A percentile compares a stretch with the other conserved stretches of the same genome.
These are phyloP conservation scores for Penicillium aurantiogriseum DNA, from an alignment of 2,329 filamentous ascomycete genomes.

Conservation along the genomic window DNA sequence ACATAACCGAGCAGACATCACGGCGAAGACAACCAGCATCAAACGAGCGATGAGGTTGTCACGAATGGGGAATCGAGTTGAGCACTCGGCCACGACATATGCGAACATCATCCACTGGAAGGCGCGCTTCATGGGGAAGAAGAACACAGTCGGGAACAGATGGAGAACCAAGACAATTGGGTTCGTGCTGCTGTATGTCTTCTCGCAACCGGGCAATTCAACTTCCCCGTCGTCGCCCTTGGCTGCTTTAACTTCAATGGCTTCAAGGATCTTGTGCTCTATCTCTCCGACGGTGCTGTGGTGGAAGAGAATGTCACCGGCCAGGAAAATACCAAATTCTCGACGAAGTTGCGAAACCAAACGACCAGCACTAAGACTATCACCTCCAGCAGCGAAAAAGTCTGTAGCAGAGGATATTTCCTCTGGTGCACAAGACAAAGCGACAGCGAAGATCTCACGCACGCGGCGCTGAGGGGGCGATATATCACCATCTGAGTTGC, in stretches of 20 bases:
- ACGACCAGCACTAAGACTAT: constrained; percentile 54
- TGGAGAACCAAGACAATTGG: constrained; percentile 52
- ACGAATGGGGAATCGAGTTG: constrained; percentile 37
- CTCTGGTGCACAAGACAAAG: constrained; percentile 42
- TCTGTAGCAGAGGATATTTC: constrained; percentile 47
- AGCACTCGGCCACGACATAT: constrained; percentile 44
- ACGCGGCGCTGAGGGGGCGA: constrained; percentile 41
- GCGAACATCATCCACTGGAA: constrained; percentile 56
- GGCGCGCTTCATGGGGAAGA: constrained; percentile 54
- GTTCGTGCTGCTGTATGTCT: constrained; percentile 49
- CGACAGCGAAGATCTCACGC: constrained; percentile 46
- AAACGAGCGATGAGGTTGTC: constrained; percentile 47
- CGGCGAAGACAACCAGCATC: constrained; percentile 49
- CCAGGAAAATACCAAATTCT: constrained; percentile 50
- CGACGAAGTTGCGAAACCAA: constrained; percentile 53
- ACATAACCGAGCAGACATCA: constrained; percentile 44
- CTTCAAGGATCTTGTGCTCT: constrained; percentile 13
- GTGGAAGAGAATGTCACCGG: constrained; percentile 54
- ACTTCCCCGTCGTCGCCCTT: constrained; percentile 21
- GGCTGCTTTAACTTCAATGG: constrained; percentile 12
- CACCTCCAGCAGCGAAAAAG: constrained; percentile 56
- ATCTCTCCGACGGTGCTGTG: constrained; percentile 48
- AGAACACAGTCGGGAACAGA: constrained; percentile 49
- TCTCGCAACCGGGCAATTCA: constrained; percentile 35
- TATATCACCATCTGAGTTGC: constrained; percentile 22